Base-by-base conservation (phyloP, 495 filamentous ascomycete genomes). In the Thozetella sp. region DNA sequence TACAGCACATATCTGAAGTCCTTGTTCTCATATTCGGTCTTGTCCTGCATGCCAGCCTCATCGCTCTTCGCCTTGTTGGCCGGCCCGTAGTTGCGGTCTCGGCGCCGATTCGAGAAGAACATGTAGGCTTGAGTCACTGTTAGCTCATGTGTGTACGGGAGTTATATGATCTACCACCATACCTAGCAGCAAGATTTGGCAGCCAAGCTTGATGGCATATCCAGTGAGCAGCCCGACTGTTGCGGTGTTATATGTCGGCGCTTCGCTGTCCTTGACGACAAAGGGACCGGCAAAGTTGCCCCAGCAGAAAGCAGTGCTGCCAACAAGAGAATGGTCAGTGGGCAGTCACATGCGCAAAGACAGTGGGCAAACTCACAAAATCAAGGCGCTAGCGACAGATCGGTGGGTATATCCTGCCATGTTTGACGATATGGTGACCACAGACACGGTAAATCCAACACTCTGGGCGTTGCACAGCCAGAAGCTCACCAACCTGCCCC, bases 361-460 rank as follows among this genome's bases (percentile, higher is more conserved):
- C n/a, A n/a, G n/a, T n/a, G n/a, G n/a, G n/a, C n/a, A n/a, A n/a
- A 55, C 20, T 46, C 43, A 59, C 57, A 59, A 59, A 2, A 59
- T 13, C 24, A 59, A 43, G 2, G 57, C 57, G 51, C 57, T 59
- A 9, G 57, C 57, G n/a, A 59, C 13, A 1, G 57, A 59, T 4
- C 57, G 57, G 53, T 59, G 57, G 1, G 57, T 59, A 26, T 59
- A 59, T 1, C 57, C 57, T 2, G 57, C 57, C 57, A 59, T 59
- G 23, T 59, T 59, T 1, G 57, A 59, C 2, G 57, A 59, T 0
- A 59, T 46, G 10, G 57, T 59, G 3, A 52, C 54, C 2, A 59
- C 34, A 12, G 57, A 54, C 20, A 55, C 51, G 4, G 57, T 59
- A 25, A 59, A 59, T 3, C 57, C 57, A 24, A 59, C 57, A 24